Evolutionary conservation across 208 protist genomes (phyloP), one percentile per base, ranked within the genome.

Genomic region (Trypanosoma scelopori): DNA sequence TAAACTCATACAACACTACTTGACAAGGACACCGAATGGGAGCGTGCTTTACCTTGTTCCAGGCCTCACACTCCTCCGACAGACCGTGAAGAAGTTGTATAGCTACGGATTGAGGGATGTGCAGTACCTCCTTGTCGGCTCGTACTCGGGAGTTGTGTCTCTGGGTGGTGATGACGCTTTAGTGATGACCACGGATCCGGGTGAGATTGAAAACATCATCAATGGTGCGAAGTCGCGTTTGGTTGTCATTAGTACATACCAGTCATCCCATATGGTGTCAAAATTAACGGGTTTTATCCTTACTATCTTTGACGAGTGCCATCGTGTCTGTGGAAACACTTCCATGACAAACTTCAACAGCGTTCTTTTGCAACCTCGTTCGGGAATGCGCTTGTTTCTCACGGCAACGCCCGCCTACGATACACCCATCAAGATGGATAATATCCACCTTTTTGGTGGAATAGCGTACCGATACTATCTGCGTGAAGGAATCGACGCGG

Each of bases 401-500:
- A 92, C 85, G 0, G 85, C 85, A 11, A 92, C 85, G 0, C 85
- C 85, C 13, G 84, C 82, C 9, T 92, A 92, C 58, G 82, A 92
- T 75, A 92, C 85, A 9, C 82, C 85, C 20, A 79, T 92, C 27
- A 82, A 78, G 60, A 92, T 92, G 85, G 82, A 76, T 55, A 71
- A 92, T 55, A 67, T 7, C n/a, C 55, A 45, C 49, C 74, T 82
- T 52, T 92, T 92, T 78, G 85, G 85, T 52, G 76, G 82, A 32
- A 81, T 92, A 43, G 81, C 82, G 20, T 92, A 87, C 62, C 81
- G 85, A 23, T 92, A 92, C 62, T 92, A 92, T 59, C 74, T 92
- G 13, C 76, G 85, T 13, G 85, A 92, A 59, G 85, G 85, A 65
- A 92, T 92, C 59, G 71, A 92, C 62, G 65, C 73, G 22, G 85